These are phyloP conservation scores for Pseudophaeomoniella oleicola DNA, from an alignment of 2,329 filamentous ascomycete genomes.

Conservation along the genomic window DNA sequence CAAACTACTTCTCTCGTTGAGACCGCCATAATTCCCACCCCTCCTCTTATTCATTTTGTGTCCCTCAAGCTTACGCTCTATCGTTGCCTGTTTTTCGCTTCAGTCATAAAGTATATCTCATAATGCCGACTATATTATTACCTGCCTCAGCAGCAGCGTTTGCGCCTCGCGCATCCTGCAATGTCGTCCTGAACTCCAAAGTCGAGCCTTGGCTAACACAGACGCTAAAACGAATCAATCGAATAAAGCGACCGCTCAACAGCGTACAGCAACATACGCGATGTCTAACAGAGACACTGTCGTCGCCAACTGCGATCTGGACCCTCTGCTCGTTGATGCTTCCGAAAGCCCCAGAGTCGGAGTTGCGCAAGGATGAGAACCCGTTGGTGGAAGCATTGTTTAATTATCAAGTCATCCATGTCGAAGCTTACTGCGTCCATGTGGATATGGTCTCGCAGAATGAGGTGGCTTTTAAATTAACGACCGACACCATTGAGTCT, in stretches of 20 bases:
- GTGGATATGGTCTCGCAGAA: slow-evolving; percentile 98
- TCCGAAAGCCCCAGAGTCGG: slow-evolving; percentile 71
- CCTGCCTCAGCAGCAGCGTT: slow-evolving; percentile 94
- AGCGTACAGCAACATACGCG: slow-evolving; percentile 89
- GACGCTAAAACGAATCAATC: slow-evolving; percentile 91
- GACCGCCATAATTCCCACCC: slow-evolving; percentile 32
- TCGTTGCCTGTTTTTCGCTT: slow-evolving; percentile 9
- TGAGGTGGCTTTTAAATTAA: slow-evolving; percentile 96
- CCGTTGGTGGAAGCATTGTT: slow-evolving; percentile 74
- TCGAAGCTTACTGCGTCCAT: slow-evolving; percentile 96
- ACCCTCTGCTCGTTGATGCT: slow-evolving; percentile 86
- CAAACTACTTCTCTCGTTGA: slow-evolving; percentile 43
- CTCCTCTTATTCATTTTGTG: slow-evolving; percentile 26
- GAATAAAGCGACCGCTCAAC: slow-evolving; percentile 92
- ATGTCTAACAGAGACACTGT: slow-evolving; percentile 89
- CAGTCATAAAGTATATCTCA: slow-evolving; percentile 18
- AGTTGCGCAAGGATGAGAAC: slow-evolving; percentile 68
- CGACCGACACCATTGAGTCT: slow-evolving; percentile 80
- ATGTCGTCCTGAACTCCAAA: slow-evolving; percentile 83
- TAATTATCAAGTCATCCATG: slow-evolving; percentile 84
- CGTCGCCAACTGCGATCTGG: slow-evolving; percentile 84
- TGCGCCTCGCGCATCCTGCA: slow-evolving; percentile 83
- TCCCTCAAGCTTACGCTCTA: slow-evolving; percentile 29
- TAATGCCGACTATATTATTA: slow-evolving; percentile 84
- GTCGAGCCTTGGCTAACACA: slow-evolving; percentile 94